Conservation (phyloP, 2,329 filamentous ascomycete genomes). For the Penicillium concentricum region DNA sequence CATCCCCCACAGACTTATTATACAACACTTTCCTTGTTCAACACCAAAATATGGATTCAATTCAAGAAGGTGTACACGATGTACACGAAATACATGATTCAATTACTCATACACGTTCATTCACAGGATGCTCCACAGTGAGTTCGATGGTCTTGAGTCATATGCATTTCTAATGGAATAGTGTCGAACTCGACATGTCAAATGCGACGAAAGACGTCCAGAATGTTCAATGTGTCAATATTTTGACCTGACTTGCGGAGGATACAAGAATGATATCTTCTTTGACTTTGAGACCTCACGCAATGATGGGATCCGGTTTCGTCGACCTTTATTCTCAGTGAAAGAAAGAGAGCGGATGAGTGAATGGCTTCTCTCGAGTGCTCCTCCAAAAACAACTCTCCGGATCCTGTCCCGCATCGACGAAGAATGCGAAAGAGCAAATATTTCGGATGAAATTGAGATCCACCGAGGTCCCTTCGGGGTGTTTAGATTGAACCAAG, state of each 20-base stretch:
- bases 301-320: slow-evolving; percentile 31
- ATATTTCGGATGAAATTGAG: not conserved
- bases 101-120: slow-evolving; percentile 12
- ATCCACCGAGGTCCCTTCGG: slow-evolving; percentile 15
- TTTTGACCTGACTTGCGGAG: slow-evolving; percentile 38
- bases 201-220: slow-evolving; percentile 47
- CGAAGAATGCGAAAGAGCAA: slow-evolving; percentile 22
- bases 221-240: slow-evolving; percentile 40
- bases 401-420: slow-evolving; percentile 27
- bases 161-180: slow-evolving; percentile 10
- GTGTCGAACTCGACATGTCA: slow-evolving; percentile 45
- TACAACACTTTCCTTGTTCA: not conserved
- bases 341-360: slow-evolving; percentile 37
- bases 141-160: not conserved
- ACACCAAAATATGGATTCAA: slow-evolving; percentile 7
- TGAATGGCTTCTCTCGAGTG: slow-evolving; percentile 33
- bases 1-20: slow-evolving; percentile 13
- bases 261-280: slow-evolving; percentile 43
- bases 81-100: not conserved
- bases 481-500: slow-evolving; percentile 10
- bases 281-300: slow-evolving; percentile 31
- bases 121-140: slow-evolving; percentile 18
- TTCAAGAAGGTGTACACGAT: slow-evolving; percentile 3
- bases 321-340: slow-evolving; percentile 47
- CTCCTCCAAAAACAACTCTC: slow-evolving; percentile 28